A percentile compares a stretch with the other conserved stretches of the same genome.
Evolutionary conservation across 805 yeast genomes (phyloP).

Genomic region (Babjeviella inositovora): DNA sequence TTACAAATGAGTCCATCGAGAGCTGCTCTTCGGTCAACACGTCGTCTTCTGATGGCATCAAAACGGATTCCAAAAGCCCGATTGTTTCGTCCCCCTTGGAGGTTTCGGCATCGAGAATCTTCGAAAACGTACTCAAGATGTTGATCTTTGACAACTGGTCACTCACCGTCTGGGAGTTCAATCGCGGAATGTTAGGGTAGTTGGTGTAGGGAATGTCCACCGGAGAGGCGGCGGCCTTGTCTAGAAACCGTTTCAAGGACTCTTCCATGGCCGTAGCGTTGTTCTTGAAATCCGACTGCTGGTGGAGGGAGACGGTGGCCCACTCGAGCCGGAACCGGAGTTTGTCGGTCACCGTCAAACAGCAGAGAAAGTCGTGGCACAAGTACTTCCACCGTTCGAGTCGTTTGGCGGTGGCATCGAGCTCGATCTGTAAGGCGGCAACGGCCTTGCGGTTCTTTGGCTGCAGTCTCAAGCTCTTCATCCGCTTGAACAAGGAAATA

Average conservation of each 20-base stretch:
- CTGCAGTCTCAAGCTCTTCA: no score
- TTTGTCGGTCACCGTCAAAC: slow-evolving; percentile 2
- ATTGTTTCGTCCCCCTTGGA: slow-evolving; percentile 10
- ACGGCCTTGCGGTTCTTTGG: no score
- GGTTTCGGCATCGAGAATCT: slow-evolving; percentile 18
- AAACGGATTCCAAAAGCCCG: slow-evolving; percentile 24
- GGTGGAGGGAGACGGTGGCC: slow-evolving; percentile 27
- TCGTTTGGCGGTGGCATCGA: no score
- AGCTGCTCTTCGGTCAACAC: slow-evolving; percentile 13
- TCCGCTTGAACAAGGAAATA: no score
- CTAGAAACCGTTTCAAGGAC: no score
- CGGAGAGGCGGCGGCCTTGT: slow-evolving; percentile 2
- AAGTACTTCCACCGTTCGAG: slow-evolving; percentile 30
- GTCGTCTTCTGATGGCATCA: slow-evolving; percentile 11
- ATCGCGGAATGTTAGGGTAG: slow-evolving; percentile 37
- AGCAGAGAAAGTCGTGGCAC: slow-evolving; percentile 10
- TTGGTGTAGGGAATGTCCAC: slow-evolving; percentile 33
- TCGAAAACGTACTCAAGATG: slow-evolving; percentile 51
- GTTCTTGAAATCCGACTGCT: no score
- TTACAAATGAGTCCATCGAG: slow-evolving; percentile 48
- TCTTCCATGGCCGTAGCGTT: no score
- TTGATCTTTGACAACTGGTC: slow-evolving; percentile 57
- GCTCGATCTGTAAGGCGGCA: no score
- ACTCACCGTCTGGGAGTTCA: slow-evolving; percentile 31
- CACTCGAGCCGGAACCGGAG: slow-evolving; percentile 23